Conservation (phyloP, 495 filamentous ascomycete genomes). For the Aspergillus avenaceus region DNA sequence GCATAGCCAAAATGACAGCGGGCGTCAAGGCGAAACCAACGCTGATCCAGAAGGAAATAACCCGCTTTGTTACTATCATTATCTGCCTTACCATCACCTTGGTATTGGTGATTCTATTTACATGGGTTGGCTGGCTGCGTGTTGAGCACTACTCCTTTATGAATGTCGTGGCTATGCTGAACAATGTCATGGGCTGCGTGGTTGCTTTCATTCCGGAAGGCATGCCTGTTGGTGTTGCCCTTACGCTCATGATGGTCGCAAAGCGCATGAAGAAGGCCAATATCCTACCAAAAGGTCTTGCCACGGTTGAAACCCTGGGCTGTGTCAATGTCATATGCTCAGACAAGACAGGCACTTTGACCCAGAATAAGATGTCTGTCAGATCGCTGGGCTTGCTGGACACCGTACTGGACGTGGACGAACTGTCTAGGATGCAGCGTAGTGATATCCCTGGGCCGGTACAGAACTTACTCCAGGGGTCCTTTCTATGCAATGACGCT, state of each 20-base stretch:
- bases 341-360: conserved; percentile 71
- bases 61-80: conserved; percentile 63
- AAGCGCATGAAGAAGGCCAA: conserved; percentile 61
- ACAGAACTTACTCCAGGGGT: conserved; percentile 21
- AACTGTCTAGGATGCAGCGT: conserved; percentile 9
- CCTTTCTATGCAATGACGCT: conserved; percentile 61
- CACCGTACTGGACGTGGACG: conserved; percentile 22
- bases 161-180: conserved; percentile 61
- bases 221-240: conserved; percentile 63
- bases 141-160: conserved; percentile 60
- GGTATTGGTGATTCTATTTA: conserved; percentile 51
- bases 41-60: conserved; percentile 63
- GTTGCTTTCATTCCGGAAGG: conserved; percentile 74
- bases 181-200: conserved; percentile 62
- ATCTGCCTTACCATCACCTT: conserved; percentile 51
- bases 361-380: conserved; percentile 50
- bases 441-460: conserved; percentile 16
- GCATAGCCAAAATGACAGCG: conserved; percentile 63
- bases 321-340: conserved; percentile 68
- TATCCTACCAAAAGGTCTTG: conserved; percentile 63
- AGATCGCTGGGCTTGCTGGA: conserved; percentile 37
- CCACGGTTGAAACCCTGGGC: conserved; percentile 70
- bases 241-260: conserved; percentile 56
- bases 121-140: conserved; percentile 61
- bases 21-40: conserved; percentile 61